A percentile compares a stretch with the other conserved stretches of the same genome.
Conservation (phyloP, 225 moss, liverwort and hornwort species). For the Neckera pumila region DNA sequence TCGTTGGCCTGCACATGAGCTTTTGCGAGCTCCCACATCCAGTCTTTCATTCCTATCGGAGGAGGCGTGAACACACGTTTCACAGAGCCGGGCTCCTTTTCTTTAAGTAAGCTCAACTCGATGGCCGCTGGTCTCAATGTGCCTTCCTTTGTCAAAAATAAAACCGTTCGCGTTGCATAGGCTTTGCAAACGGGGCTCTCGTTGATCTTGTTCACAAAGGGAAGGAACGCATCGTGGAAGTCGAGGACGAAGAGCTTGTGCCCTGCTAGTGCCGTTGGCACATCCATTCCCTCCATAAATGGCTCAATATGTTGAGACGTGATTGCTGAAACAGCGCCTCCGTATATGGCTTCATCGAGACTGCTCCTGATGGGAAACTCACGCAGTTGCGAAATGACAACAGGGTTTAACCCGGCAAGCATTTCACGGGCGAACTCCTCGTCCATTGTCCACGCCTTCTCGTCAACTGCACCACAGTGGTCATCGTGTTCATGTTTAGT, state of each 20-base stretch:
- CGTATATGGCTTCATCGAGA: constrained; percentile 23
- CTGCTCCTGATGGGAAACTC: constrained; percentile 48
- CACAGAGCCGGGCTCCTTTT: not conserved
- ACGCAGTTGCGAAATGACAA: constrained; percentile 29
- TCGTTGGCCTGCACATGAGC: constrained; percentile 55
- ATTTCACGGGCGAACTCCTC: constrained; percentile 72
- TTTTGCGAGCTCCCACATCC: constrained; percentile 10
- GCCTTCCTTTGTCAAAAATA: constrained; percentile 44
- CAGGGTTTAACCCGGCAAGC: constrained; percentile 63
- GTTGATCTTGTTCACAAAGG: constrained; percentile 51
- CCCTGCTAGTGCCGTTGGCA: constrained; percentile 15
- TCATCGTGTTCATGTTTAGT: not conserved
- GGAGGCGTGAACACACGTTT: constrained; percentile 52
- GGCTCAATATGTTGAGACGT: constrained; percentile 36
- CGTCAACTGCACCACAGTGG: constrained; percentile 40
- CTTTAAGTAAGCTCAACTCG: constrained; percentile 43
- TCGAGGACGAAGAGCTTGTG: constrained; percentile 47
- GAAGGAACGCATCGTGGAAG: constrained; percentile 48
- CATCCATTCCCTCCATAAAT: constrained; percentile 40
- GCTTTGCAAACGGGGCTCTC: constrained; percentile 27
- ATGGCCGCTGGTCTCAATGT: constrained; percentile 51
- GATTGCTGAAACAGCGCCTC: constrained; percentile 29
- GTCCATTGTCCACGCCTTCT: constrained; percentile 58
- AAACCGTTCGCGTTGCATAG: constrained; percentile 47
- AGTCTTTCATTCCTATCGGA: constrained; percentile 26